phyloP scores from a whole-genome alignment of 805 yeast genomes.

The Phaffomyces antillensis region DNA sequence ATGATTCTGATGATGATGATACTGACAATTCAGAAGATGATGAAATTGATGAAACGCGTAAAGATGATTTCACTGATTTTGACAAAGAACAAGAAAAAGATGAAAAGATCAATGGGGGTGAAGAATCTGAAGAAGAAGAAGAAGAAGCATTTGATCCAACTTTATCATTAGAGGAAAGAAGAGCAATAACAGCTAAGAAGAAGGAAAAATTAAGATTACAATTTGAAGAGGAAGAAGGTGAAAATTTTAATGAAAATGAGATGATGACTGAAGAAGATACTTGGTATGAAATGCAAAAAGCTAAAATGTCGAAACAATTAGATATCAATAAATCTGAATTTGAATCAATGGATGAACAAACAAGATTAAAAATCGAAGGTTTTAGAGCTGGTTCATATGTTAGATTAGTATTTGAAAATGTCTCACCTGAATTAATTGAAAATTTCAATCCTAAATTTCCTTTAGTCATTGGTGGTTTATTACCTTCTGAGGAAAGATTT shows the following conservation, averaged over 20 bases:
- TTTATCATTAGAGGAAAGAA: constrained; percentile 61
- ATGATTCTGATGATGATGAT: constrained; percentile 16
- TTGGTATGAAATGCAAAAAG: constrained; percentile 96
- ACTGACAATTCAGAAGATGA: constrained; percentile 19
- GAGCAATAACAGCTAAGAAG: constrained; percentile 78
- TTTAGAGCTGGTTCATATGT: constrained; percentile 91
- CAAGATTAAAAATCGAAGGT: constrained; percentile 82
- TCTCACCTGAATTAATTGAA: constrained; percentile 88
- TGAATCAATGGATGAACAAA: constrained; percentile 65
- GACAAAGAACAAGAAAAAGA: constrained; percentile 43
- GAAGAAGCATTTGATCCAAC: constrained; percentile 28
- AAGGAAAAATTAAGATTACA: constrained; percentile 85
- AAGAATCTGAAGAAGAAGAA: constrained; percentile 31
- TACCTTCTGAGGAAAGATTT: constrained; percentile 86
- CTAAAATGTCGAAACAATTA: constrained; percentile 91
- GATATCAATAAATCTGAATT: constrained; percentile 85
- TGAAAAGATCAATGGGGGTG: constrained; percentile 36
- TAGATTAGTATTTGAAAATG: constrained; percentile 68
- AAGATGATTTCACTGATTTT: constrained; percentile 47
- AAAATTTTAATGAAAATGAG: constrained; percentile 72
- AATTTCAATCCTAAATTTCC: constrained; percentile 84
- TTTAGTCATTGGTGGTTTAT: constrained; percentile 80
- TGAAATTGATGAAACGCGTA: constrained; percentile 19
- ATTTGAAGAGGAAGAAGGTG: constrained; percentile 76
- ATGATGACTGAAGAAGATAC: constrained; percentile 77